Conservation (phyloP, 208 protist species). For the Crithidia brevicula region DNA sequence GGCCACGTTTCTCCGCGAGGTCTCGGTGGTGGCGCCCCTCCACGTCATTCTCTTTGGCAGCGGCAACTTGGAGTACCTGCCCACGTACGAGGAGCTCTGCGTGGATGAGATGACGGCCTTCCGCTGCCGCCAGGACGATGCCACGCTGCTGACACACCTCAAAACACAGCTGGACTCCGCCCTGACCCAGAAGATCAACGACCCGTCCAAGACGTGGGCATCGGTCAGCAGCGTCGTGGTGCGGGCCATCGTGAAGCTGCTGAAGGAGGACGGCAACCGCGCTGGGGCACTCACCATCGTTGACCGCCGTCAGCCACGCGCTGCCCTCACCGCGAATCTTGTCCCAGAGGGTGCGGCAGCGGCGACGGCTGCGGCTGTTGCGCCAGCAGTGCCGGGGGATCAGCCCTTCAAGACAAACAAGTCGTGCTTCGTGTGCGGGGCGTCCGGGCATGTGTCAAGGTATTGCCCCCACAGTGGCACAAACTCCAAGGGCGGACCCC, state of each 20-base stretch:
- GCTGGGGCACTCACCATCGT: slow-evolving; percentile 58
- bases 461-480: slow-evolving; percentile 70
- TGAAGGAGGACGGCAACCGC: slow-evolving; percentile 60
- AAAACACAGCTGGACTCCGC: slow-evolving; percentile 89
- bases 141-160: slow-evolving; percentile 77
- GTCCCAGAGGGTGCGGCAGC: slow-evolving; percentile 31
- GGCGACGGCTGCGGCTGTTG: background rate
- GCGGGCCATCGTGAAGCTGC: slow-evolving; percentile 81
- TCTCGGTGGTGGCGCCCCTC: slow-evolving; percentile 89
- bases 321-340: slow-evolving; percentile 61
- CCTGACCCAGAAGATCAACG: slow-evolving; percentile 87
- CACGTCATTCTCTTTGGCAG: slow-evolving; percentile 95
- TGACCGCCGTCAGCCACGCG: slow-evolving; percentile 68
- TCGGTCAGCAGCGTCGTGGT: slow-evolving; percentile 82
- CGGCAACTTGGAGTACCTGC: slow-evolving; percentile 76
- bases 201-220: slow-evolving; percentile 82
- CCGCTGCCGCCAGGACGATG: slow-evolving; percentile 79
- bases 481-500: slow-evolving; percentile 62
- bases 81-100: slow-evolving; percentile 82
- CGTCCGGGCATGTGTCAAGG: slow-evolving; percentile 75
- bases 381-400: slow-evolving; percentile 25
- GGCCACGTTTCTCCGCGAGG: slow-evolving; percentile 90
- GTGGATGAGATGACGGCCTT: slow-evolving; percentile 85
- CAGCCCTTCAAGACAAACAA: slow-evolving; percentile 73
- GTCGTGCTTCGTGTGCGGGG: slow-evolving; percentile 80